phyloP scores from a whole-genome alignment of 441 rosid genomes.

The Erodium moschatum region DNA sequence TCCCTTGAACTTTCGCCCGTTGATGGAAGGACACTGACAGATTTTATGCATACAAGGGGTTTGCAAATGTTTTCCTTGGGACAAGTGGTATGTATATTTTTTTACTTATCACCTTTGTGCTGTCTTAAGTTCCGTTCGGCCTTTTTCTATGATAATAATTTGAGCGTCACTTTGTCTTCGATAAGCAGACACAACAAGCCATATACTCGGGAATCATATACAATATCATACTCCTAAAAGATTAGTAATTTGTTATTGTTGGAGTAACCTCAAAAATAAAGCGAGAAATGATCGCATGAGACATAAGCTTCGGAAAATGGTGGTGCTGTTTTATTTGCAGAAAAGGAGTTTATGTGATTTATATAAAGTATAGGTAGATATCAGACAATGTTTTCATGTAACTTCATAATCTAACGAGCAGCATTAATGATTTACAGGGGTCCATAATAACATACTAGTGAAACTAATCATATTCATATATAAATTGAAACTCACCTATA shows the following conservation, averaged over 20 bases:
- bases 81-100: conserved; percentile 42
- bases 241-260: neutral
- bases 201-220: neutral
- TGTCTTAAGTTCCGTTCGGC: neutral
- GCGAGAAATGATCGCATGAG: neutral
- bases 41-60: conserved; percentile 81
- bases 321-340: neutral
- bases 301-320: neutral
- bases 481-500: too few species aligned
- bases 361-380: neutral
- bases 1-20: conserved; percentile 85
- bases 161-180: neutral
- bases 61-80: conserved; percentile 71
- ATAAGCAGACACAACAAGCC: neutral
- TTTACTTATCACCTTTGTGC: conserved; percentile 12
- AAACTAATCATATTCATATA: neutral
- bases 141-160: neutral
- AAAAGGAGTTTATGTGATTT: neutral
- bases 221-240: neutral
- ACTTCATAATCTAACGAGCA: neutral
- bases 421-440: neutral
- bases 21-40: conserved; percentile 75
- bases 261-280: neutral
- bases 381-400: neutral
- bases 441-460: neutral